Evolutionary conservation across 208 protist genomes (phyloP).

Genomic region (Crithidia brevicula): DNA sequence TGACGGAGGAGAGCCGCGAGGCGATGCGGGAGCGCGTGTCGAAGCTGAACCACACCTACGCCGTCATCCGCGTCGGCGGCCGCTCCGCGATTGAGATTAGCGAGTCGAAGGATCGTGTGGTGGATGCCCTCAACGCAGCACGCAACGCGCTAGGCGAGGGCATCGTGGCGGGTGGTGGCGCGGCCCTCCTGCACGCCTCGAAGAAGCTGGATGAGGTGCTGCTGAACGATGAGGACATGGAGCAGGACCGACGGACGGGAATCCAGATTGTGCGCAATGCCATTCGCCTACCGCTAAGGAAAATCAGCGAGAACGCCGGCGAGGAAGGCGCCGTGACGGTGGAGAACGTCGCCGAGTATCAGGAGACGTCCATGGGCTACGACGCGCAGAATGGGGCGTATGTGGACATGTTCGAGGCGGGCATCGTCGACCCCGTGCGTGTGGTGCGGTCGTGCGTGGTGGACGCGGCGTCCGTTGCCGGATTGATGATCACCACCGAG

Average conservation of each 20-base stretch:
- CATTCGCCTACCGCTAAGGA: conserved; percentile 89
- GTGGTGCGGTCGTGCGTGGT: conserved; percentile 98
- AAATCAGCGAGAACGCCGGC: conserved; percentile 98
- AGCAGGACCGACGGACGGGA: conserved; percentile 80
- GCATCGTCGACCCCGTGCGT: conserved; percentile 99
- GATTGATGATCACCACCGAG: conserved; percentile 99
- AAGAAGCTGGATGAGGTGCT: conserved; percentile 92
- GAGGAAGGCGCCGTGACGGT: conserved; percentile 98
- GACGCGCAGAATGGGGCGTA: conserved; percentile 96
- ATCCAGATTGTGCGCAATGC: conserved; percentile 91
- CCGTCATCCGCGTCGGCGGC: conserved; percentile 97
- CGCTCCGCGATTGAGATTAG: conserved; percentile 98
- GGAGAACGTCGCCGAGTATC: conserved; percentile 94
- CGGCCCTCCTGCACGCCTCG: conserved; percentile 96
- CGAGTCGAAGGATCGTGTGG: conserved; percentile 99
- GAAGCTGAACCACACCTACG: conserved; percentile 88
- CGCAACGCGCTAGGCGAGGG: conserved; percentile 98
- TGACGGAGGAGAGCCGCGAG: conserved; percentile 96
- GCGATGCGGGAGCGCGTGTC: conserved; percentile 95
- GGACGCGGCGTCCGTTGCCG: conserved; percentile 97
- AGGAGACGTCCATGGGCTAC: conserved; percentile 94
- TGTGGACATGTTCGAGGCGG: conserved; percentile 98
- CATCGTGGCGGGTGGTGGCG: conserved; percentile 98
- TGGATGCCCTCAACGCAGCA: conserved; percentile 99
- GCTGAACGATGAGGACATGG: conserved; percentile 81